These are phyloP conservation scores for Mychonastes homosphaera DNA, from an alignment of 139 green algal genomes.

Conservation along the genomic window DNA sequence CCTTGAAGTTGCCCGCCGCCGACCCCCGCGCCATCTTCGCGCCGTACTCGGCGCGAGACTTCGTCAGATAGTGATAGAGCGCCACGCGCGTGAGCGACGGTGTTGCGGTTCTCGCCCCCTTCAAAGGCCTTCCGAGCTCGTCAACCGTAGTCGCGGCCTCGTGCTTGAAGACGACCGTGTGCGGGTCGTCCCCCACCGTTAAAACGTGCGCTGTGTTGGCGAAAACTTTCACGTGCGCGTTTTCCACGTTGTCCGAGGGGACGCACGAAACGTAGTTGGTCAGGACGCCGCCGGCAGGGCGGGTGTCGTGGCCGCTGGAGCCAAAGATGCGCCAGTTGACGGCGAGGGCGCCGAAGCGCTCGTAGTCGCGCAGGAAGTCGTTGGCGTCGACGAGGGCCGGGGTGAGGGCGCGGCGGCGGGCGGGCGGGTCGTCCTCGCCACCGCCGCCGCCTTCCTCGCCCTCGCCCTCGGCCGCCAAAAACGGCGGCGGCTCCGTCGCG, in stretches of 20 bases:
- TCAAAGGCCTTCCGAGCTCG: conserved; percentile 14
- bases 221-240: conserved; percentile 26
- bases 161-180: conserved; percentile 22
- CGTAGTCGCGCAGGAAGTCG: conserved; percentile 25
- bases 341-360: conserved; percentile 23
- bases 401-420: too few relatives aligned
- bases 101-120: neutral
- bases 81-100: conserved; percentile 15
- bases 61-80: conserved; percentile 32
- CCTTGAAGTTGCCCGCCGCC: conserved; percentile 21
- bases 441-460: neutral
- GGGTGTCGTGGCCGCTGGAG: conserved; percentile 22
- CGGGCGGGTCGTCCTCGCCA: neutral
- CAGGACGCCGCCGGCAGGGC: conserved; percentile 15
- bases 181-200: conserved; percentile 23
- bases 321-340: conserved; percentile 37
- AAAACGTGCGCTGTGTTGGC: conserved; percentile 10
- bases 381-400: too few relatives aligned
- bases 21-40: conserved; percentile 24
- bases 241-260: conserved; percentile 13
- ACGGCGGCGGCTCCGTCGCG: too few relatives aligned
- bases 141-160: conserved; percentile 13
- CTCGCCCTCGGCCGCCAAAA: too few relatives aligned
- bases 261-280: conserved; percentile 22
- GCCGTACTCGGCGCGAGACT: conserved; percentile 19